Percentiles rank a stretch among this genome's conserved stretches.
phyloP scores from a whole-genome alignment of 192 early-diverging fungal genomes.

The Coemansia sp. region DNA sequence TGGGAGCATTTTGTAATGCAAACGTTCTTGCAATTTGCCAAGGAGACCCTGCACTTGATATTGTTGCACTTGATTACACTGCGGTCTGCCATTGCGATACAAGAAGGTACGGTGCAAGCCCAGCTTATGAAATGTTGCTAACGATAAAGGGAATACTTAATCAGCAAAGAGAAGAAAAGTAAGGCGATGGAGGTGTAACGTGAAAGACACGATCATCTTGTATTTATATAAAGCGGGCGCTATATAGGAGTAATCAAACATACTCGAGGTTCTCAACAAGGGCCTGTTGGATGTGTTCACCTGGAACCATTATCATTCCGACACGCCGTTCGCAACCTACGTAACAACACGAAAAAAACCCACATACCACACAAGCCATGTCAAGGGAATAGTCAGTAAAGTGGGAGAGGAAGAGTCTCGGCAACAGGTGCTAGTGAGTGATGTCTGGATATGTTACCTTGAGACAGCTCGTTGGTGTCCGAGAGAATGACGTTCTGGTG shows the following conservation, averaged over 20 bases:
- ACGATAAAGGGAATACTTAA: not conserved
- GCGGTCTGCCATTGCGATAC: slow-evolving; percentile 18
- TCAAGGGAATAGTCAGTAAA: not conserved
- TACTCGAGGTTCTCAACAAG: slow-evolving; percentile 49
- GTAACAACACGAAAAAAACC: not conserved
- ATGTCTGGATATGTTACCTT: slow-evolving; percentile 17
- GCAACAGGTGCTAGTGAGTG: not conserved
- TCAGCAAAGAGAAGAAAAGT: not conserved
- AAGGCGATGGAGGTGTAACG: not conserved
- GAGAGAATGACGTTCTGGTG: slow-evolving; percentile 40
- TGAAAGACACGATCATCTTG: not conserved
- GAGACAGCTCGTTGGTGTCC: slow-evolving; percentile 31
- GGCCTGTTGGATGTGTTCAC: slow-evolving; percentile 33
- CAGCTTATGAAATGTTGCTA: not conserved
- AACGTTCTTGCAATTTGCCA: slow-evolving; percentile 46
- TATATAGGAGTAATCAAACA: slow-evolving; percentile 11
- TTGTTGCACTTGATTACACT: slow-evolving; percentile 49
- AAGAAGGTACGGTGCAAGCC: not conserved
- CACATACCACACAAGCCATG: not conserved
- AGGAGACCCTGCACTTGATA: slow-evolving; percentile 39
- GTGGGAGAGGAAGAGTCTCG: not conserved
- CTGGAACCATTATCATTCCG: slow-evolving; percentile 55
- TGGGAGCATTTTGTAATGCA: slow-evolving; percentile 70
- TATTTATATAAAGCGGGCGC: not conserved
- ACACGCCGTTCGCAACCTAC: slow-evolving; percentile 41